Evolutionary conservation across 345 rosid species (phyloP).

Genomic region (Populus ilicifolia): DNA sequence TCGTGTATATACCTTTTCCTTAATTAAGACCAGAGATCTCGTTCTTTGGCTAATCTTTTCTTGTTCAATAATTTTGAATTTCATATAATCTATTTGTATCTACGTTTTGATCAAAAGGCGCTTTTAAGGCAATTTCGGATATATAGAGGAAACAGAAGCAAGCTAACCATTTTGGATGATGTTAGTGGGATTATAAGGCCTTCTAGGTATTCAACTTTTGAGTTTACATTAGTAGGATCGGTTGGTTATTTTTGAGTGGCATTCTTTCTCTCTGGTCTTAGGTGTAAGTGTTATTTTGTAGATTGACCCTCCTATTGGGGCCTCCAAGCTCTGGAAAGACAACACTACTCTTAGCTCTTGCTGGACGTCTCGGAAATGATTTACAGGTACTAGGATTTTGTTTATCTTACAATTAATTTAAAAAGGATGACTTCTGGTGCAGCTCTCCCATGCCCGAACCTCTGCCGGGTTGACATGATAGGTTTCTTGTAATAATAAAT

Average conservation of each 20-base stretch:
- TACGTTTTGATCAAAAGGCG: conserved; percentile 37
- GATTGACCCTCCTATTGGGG: conserved; percentile 87
- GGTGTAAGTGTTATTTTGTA: conserved; percentile 22
- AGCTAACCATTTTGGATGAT: conserved; percentile 75
- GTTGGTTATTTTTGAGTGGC: neutral
- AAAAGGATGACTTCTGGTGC: neutral
- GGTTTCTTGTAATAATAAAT: too few relatives aligned
- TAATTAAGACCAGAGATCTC: too few relatives aligned
- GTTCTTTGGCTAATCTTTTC: neutral
- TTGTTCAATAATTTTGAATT: neutral
- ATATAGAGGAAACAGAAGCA: conserved; percentile 58
- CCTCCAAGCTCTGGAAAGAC: conserved; percentile 99
- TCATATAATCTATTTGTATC: neutral
- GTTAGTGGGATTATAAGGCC: conserved; percentile 80
- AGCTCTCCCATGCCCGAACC: neutral
- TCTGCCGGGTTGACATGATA: neutral
- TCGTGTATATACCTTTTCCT: too few relatives aligned
- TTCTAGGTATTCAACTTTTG: conserved; percentile 54
- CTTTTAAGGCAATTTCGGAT: conserved; percentile 57
- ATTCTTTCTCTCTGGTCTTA: conserved; percentile 1
- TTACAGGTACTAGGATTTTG: conserved; percentile 54
- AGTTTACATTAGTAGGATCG: neutral
- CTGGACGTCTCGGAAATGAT: conserved; percentile 71
- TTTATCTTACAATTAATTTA: neutral
- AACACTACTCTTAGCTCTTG: conserved; percentile 80